Base-by-base conservation (phyloP, 306 rosid genomes). In the Cucumis melo region DNA sequence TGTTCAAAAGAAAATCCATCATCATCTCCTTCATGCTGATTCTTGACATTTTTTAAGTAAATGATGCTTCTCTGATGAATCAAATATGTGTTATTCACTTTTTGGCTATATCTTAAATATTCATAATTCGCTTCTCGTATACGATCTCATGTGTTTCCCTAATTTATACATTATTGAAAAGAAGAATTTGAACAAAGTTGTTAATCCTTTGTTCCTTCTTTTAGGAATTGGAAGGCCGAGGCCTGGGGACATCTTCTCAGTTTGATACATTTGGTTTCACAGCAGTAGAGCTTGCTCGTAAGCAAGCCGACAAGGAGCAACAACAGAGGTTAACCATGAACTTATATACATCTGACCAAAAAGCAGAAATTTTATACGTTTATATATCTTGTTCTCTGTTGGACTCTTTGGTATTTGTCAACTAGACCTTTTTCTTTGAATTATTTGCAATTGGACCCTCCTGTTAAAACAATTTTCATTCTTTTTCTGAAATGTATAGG, bases 251-350 rank as follows among this genome's bases (percentile, higher is more conserved):
- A 10, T 88, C 99, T 19, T 80, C 87, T 5, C 92, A 92, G 91
- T 94, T 94, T 81, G 99, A 94, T 80, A 92, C 99, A 51, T 94
- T 92, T 83, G 99, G 99, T 79, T 86, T 78, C 67, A 90, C 99
- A 34, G 92, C 96, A 56, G 87, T 88, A 75, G 98, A 94, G 83
- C 70, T 87, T 79, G 97, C 96, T 81, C 96, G 85, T 60, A 89
- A 92, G 85, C 92, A 94, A 82, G 96, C 91, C 61, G 96, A 92
- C 85, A 88, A 90, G 89, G 99, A 92, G 59, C 97, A 92, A 72
- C 88, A 90, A 51, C 89, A 89, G 78, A 92, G 99, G 99, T 94
- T 21, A 78, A 23, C 70, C 62, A 73, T 68, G 21, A 23, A 23
- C 75, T 48, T 46, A 6, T 39, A 23, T 70, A 23, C 36, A 11